Evolutionary conservation across 768 basidiomycete species (phyloP), one percentile per base, ranked within the genome.

Genomic region (Leccinum fibrillosum): DNA sequence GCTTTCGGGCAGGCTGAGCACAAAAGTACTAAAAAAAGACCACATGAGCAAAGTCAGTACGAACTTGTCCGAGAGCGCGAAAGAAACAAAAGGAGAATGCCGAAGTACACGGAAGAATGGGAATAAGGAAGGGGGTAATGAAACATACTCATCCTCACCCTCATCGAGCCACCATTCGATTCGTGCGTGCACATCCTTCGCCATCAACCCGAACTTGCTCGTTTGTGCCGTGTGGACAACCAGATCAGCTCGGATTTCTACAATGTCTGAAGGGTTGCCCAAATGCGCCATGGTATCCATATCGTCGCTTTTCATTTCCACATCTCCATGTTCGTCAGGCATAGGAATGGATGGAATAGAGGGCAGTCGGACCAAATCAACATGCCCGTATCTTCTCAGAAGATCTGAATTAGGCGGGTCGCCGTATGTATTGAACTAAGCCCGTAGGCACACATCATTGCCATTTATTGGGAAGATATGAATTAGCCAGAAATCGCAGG

Each of bases 121-220:
- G 10, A 44, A 44, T 19, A 44, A 53, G 10, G 17, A 32, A 45
- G 4, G 1, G 23, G 19, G 11, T 37, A 50, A 44, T 49, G 39
- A 32, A 30, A 77, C 86, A 62, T 67, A 94, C 94, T 97, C 94
- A 62, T 96, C 94, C 19, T 89, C 89, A 3, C 88, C 90, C 67
- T 88, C 82, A 61, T 97, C 93, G 12, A 98, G 75, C 91, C 94
- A 94, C 86, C 91, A 97, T 59, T 98, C 92, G 9, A 97, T 87
- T 39, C 92, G 81, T 4, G 63, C 54, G 15, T 7, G 50, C 13
- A 55, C 21, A 44, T 65, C 56, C 6, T 52, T 47, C 42, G 17
- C 37, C 35, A 74, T 66, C 13, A 42, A 60, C 32, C 54, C 62
- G 5, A 30, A 39, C 7, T 25, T 30, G 35, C 28, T 60, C 53